Evolutionary conservation across 805 yeast genomes (phyloP).

Genomic region (Tetrapisispora phaffii): DNA sequence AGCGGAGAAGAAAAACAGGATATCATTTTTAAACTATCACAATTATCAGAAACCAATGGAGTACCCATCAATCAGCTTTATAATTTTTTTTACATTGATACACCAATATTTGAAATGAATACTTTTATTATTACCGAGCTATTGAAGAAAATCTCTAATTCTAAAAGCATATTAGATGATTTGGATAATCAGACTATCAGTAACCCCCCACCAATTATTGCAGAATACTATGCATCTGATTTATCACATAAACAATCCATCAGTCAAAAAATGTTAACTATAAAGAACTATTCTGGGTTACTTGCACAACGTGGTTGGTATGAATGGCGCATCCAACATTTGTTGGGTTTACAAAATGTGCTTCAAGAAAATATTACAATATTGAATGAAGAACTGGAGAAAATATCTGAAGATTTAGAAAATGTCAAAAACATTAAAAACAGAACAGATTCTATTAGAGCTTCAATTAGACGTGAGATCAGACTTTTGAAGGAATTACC

Average conservation of each 20-base stretch:
- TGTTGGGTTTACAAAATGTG: conserved; percentile 35
- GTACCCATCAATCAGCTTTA: conserved; percentile 10
- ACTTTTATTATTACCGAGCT: conserved; percentile 48
- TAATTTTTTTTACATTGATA: conserved; percentile 17
- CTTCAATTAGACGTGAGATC: conserved; percentile 15
- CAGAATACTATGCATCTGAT: conserved; percentile 37
- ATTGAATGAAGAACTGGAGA: conserved; percentile 19
- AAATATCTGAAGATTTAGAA: conserved; percentile 10
- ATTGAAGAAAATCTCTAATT: conserved; percentile 40
- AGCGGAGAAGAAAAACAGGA: background rate
- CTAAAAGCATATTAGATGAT: conserved; percentile 37
- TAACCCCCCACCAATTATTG: conserved; percentile 42
- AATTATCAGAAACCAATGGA: conserved; percentile 1
- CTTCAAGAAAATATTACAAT: conserved; percentile 20
- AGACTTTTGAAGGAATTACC: conserved; percentile 12
- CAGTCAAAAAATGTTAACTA: conserved; percentile 39
- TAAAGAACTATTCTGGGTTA: conserved; percentile 42
- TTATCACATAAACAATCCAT: conserved; percentile 33
- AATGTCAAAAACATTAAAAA: conserved; percentile 7
- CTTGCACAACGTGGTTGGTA: conserved; percentile 52
- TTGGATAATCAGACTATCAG: conserved; percentile 36
- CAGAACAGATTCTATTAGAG: conserved; percentile 11
- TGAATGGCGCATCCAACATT: conserved; percentile 48
- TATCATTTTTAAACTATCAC: background rate
- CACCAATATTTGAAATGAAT: conserved; percentile 34